Evolutionary conservation across 306 rosid species (phyloP).

Genomic region (Astragalus glycyphyllos): DNA sequence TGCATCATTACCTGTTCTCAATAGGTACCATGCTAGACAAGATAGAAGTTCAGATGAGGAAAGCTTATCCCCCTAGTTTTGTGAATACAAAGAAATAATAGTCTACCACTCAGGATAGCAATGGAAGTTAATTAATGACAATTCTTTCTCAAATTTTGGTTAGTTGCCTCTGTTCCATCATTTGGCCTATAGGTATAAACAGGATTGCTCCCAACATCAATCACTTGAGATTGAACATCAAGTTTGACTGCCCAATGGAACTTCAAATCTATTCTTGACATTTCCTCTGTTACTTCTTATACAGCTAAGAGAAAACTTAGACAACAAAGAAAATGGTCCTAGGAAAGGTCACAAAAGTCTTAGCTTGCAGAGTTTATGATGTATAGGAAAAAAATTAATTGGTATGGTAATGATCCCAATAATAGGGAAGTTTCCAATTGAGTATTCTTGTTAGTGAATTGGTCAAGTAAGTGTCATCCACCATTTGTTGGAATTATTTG

Average conservation of each 20-base stretch:
- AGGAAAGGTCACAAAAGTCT: not conserved
- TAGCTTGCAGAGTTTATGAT: not conserved
- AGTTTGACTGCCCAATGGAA: conserved; percentile 14
- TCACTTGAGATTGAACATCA: conserved; percentile 39
- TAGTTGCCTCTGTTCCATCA: conserved; percentile 38
- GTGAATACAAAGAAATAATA: conserved; percentile 49
- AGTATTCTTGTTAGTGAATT: not conserved
- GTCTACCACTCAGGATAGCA: conserved; percentile 53
- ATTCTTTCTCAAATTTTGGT: conserved; percentile 35
- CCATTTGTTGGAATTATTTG: not conserved
- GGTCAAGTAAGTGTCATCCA: not conserved
- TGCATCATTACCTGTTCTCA: conserved; percentile 94
- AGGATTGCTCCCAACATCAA: conserved; percentile 33
- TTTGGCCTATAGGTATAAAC: conserved; percentile 39
- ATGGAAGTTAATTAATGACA: conserved; percentile 31
- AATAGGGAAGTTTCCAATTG: not conserved
- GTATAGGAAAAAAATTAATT: not conserved
- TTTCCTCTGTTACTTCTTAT: not conserved
- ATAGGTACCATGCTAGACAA: conserved; percentile 76
- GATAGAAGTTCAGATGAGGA: conserved; percentile 88
- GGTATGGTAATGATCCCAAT: not conserved
- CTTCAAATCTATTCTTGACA: conserved; percentile 2
- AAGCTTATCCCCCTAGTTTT: conserved; percentile 75
- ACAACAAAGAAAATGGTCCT: conserved; percentile 13
- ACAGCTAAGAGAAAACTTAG: conserved; percentile 2